Evolutionary conservation across 164 flowering plant genomes (phyloP).

Genomic region (Macadamia tetraphylla): DNA sequence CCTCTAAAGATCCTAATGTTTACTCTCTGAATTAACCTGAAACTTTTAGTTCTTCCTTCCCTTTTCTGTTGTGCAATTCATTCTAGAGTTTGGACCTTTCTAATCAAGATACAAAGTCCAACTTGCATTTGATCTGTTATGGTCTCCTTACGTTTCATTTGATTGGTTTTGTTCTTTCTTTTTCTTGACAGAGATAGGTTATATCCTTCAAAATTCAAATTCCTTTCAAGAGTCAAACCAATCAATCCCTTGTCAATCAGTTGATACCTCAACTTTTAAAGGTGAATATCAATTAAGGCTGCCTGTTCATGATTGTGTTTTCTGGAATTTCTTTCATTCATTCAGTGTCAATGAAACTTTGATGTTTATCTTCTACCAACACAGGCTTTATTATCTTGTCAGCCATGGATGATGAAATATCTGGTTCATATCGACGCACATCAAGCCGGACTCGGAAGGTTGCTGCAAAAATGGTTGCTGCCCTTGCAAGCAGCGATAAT

Average conservation of each 20-base stretch:
- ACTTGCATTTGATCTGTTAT: neutral
- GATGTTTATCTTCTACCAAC: neutral
- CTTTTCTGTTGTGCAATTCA: no score
- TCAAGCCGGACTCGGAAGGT: constrained; percentile 71
- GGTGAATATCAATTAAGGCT: neutral
- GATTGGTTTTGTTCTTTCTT: neutral
- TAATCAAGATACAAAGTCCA: neutral
- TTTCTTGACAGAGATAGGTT: neutral
- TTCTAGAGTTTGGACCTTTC: neutral
- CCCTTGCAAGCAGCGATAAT: constrained; percentile 80
- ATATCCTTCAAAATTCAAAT: neutral
- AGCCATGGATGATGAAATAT: constrained; percentile 28
- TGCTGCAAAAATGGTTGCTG: constrained; percentile 85
- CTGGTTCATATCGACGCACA: constrained; percentile 50
- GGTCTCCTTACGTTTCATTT: neutral
- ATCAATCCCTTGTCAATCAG: neutral
- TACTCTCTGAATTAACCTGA: no score
- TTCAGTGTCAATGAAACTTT: neutral
- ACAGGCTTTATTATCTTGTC: neutral
- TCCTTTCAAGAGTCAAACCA: neutral
- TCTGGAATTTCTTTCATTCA: neutral
- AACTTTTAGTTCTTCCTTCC: no score
- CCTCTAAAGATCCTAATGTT: no score
- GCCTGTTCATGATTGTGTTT: neutral
- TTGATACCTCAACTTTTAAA: neutral